Base-by-base conservation (phyloP, 257 asterid species). In the Plantago ovata region DNA sequence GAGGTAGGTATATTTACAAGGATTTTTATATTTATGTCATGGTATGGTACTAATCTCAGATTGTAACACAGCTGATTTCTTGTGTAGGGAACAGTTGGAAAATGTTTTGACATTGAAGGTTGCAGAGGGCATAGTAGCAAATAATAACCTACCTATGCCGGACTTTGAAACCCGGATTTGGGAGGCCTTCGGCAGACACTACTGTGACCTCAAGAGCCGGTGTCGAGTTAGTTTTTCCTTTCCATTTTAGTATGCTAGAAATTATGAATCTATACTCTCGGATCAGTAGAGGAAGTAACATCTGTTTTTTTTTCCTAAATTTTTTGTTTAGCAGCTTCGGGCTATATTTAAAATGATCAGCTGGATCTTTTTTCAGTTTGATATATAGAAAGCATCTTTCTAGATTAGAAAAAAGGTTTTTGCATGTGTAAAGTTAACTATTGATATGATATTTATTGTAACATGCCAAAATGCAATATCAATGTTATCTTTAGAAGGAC, bases 141-240 rank as follows among this genome's bases (percentile, higher is more conserved):
- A 67, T 72, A 69, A n/a, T 39, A 68, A 74, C 66, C 65, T 67
- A 10, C 68, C 84, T 0, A 84, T 86, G 94, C 19, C 11, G n/a
- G 56, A 11, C 14, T 89, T 78, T 62, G 97, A 89, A 77, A 42
- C 51, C 13, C 14, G 28, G 2, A 80, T 89, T 8, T 89, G 97
- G 97, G 47, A 61, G 14, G 42, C 1, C 13, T 86, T 64, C 70
- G 84, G 85, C 18, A 21, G n/a, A n/a, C 47, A 58, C 4, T 69
- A 20, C 42, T 63, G 64, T 61, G 60, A 55, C 11, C 18, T 48
- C 16, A 20, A 59, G 24, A 78, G 79, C 22, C 80, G 94, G 40
- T 47, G 60, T 60, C 71, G 72, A 83, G 97, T 79, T 38, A 70
- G 73, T 65, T 46, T 50, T 18, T 10, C 56, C 58, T 45, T 56